Percentiles rank a stretch among this genome's conserved stretches.
phyloP scores from a whole-genome alignment of 2,329 filamentous ascomycete genomes.

The Monilinia vaccinii-corymbosi region DNA sequence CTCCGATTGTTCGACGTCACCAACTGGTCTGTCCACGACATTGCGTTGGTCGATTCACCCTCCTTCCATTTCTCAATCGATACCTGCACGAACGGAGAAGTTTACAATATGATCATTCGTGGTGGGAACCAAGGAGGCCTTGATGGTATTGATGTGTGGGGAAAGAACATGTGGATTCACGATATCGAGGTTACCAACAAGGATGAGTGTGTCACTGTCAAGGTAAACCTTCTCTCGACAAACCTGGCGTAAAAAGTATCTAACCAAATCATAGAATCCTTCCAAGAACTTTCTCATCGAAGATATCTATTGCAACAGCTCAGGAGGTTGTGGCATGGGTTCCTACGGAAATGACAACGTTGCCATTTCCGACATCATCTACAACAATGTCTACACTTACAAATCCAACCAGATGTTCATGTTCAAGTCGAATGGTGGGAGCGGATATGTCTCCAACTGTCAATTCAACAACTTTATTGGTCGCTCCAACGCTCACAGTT shows the following conservation, averaged over 20 bases:
- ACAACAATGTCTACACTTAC: constrained; percentile 47
- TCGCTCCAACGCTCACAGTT: constrained; percentile 45
- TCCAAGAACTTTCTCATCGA: constrained; percentile 50
- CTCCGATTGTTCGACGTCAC: constrained; percentile 16
- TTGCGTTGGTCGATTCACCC: constrained; percentile 21
- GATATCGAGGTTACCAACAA: constrained; percentile 54
- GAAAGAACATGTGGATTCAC: constrained; percentile 48
- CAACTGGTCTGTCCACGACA: constrained; percentile 23
- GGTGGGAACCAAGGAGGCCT: constrained; percentile 42
- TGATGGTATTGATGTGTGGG: constrained; percentile 48
- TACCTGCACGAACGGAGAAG: constrained; percentile 41
- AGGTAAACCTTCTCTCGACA: constrained; percentile 26
- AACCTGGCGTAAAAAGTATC: constrained; percentile 24
- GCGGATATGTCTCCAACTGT: constrained; percentile 41
- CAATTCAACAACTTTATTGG: constrained; percentile 51
- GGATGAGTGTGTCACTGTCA: constrained; percentile 51
- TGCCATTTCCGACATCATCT: constrained; percentile 44
- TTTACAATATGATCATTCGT: constrained; percentile 47
- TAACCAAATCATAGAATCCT: constrained; percentile 33
- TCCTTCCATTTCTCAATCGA: constrained; percentile 38
- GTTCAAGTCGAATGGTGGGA: constrained; percentile 52
- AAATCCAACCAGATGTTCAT: constrained; percentile 53
- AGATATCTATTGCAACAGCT: constrained; percentile 53
- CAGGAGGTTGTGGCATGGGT: constrained; percentile 48
- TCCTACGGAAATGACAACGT: constrained; percentile 40